Percentiles rank a stretch among this genome's conserved stretches.
Conservation (phyloP, 208 protist genomes). For the Tetramitus jugosus region DNA sequence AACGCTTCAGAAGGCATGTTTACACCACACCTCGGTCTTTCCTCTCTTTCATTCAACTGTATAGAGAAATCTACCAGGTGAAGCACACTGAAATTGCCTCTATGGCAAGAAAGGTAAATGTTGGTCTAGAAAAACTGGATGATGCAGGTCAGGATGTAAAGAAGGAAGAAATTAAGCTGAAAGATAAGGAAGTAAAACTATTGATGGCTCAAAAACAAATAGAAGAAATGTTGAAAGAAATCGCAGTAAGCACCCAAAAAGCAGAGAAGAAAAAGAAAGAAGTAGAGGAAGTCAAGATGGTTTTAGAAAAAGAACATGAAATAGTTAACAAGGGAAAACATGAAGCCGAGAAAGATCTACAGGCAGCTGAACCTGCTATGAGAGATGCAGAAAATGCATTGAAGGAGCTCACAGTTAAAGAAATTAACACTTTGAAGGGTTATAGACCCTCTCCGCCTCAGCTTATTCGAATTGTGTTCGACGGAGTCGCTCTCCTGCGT, state of each 20-base stretch:
- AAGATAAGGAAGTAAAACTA: slow-evolving; percentile 82
- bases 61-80: slow-evolving; percentile 75
- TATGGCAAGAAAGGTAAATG: slow-evolving; percentile 78
- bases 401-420: slow-evolving; percentile 76
- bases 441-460: slow-evolving; percentile 81
- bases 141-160: slow-evolving; percentile 82
- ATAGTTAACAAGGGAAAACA: slow-evolving; percentile 77
- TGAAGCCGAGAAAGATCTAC: slow-evolving; percentile 87
- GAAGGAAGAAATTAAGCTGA: slow-evolving; percentile 82
- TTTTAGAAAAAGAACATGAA: slow-evolving; percentile 66
- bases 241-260: slow-evolving; percentile 74
- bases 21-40: slow-evolving; percentile 87
- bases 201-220: slow-evolving; percentile 78
- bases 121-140: slow-evolving; percentile 83
- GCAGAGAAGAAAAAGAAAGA: slow-evolving; percentile 89
- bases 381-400: slow-evolving; percentile 81
- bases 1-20: slow-evolving; percentile 73
- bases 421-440: slow-evolving; percentile 86
- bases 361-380: slow-evolving; percentile 79
- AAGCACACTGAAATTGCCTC: slow-evolving; percentile 80
- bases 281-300: slow-evolving; percentile 82
- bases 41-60: slow-evolving; percentile 80
- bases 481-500: slow-evolving; percentile 88
- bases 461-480: slow-evolving; percentile 93
- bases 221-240: slow-evolving; percentile 79